These are phyloP conservation scores for Clarkia xantiana DNA, from an alignment of 345 rosid genomes.

Conservation along the genomic window DNA sequence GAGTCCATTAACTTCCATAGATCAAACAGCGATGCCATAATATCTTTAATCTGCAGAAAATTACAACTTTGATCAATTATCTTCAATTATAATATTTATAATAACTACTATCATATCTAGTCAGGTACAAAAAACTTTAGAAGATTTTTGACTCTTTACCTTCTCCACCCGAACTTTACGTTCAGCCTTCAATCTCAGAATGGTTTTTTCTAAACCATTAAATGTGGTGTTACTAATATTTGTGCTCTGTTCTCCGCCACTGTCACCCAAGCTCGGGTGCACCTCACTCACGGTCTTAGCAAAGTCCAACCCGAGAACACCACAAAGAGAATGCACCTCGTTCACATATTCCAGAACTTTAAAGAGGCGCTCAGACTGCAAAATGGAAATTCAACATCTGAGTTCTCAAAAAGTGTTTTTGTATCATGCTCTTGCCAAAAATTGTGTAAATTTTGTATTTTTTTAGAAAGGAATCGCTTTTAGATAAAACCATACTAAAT, in stretches of 20 bases:
- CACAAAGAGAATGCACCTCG: constrained; percentile 71
- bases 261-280: constrained; percentile 77
- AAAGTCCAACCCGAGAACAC: constrained; percentile 79
- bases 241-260: constrained; percentile 55
- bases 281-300: constrained; percentile 65
- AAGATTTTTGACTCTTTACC: constrained; percentile 19
- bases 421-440: no score
- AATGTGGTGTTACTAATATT: constrained; percentile 68
- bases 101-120: no score
- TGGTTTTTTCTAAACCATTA: constrained; percentile 62
- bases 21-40: constrained; percentile 38
- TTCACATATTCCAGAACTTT: constrained; percentile 65
- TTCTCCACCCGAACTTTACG: constrained; percentile 59
- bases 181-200: constrained; percentile 52
- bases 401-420: background rate
- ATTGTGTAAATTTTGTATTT: no score
- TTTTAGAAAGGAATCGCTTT: no score
- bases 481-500: no score
- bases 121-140: no score
- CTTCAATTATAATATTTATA: no score
- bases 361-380: constrained; percentile 84
- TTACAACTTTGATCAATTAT: no score
- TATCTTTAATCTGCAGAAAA: constrained; percentile 14
- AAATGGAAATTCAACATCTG: background rate
- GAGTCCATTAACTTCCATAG: constrained; percentile 96